Conservation (phyloP, 2,329 filamentous ascomycete genomes). For the Botrytis galanthina region DNA sequence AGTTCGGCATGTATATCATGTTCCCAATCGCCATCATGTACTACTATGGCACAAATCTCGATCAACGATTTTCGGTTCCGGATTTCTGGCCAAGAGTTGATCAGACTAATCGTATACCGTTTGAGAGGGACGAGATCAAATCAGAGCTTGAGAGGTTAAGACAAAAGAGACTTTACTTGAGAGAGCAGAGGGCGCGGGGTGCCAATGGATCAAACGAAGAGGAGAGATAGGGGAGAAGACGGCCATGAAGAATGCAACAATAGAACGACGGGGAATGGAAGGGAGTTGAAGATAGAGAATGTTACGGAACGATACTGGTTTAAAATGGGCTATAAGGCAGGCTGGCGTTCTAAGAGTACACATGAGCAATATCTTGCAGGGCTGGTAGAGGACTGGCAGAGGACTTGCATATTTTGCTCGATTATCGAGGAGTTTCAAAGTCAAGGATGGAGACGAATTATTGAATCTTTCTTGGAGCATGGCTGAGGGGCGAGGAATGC, state of each 20-base stretch:
- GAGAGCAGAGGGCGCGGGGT: conserved; percentile 38
- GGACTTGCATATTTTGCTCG: not conserved
- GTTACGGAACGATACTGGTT: not conserved
- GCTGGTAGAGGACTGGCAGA: not conserved
- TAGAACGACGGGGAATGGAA: not conserved
- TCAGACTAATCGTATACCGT: conserved; percentile 72
- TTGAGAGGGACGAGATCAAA: conserved; percentile 77
- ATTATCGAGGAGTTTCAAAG: not conserved
- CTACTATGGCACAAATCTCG: conserved; percentile 98
- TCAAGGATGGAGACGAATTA: not conserved
- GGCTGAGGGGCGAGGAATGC: not conserved
- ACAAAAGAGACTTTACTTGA: conserved; percentile 36
- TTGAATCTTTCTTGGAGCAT: not conserved
- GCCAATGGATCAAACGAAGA: conserved; percentile 19
- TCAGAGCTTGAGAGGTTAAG: conserved; percentile 53
- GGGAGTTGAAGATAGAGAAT: not conserved
- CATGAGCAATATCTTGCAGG: not conserved
- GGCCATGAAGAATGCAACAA: not conserved
- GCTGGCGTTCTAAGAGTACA: conserved; percentile 3
- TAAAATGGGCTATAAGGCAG: not conserved
- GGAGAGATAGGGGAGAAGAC: conserved; percentile 16
- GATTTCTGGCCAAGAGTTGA: conserved; percentile 90
- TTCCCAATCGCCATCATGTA: conserved; percentile 99
- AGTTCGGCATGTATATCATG: conserved; percentile 99
- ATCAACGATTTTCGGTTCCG: conserved; percentile 81